Conservation (phyloP, 192 early-diverging fungal species). For the Geranomyces variabilis region DNA sequence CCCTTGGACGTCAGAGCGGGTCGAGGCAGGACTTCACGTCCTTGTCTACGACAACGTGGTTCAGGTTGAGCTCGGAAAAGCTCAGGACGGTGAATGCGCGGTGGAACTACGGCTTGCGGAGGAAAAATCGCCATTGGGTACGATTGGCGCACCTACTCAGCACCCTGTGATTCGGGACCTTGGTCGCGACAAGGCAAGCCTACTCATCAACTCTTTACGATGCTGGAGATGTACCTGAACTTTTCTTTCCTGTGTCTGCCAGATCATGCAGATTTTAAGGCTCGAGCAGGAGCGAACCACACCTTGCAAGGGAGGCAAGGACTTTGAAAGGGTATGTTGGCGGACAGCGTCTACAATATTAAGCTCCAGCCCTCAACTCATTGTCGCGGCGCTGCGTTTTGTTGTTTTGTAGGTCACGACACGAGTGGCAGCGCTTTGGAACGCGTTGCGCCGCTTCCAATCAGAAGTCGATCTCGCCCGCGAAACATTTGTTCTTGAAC, state of each 20-base stretch:
- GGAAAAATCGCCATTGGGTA: neutral
- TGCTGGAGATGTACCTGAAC: neutral
- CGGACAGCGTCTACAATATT: slow-evolving; percentile 1
- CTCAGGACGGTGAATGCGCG: neutral
- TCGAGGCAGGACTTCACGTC: neutral
- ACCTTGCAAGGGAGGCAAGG: slow-evolving; percentile 8
- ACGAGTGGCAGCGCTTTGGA: slow-evolving; percentile 24
- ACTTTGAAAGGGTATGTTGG: neutral
- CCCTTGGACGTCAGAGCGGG: slow-evolving; percentile 14
- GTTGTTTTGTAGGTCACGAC: slow-evolving; percentile 8
- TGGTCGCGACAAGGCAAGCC: no score
- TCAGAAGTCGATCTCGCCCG: slow-evolving; percentile 22
- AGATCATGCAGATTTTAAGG: slow-evolving; percentile 3
- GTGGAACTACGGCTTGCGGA: slow-evolving; percentile 19
- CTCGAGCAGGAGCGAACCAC: neutral
- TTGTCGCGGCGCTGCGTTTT: no score
- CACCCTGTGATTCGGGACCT: neutral
- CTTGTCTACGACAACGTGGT: slow-evolving; percentile 27
- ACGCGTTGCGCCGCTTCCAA: slow-evolving; percentile 10
- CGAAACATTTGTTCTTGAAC: slow-evolving; percentile 10
- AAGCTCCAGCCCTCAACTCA: neutral
- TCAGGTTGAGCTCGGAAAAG: slow-evolving; percentile 18
- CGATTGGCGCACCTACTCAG: neutral
- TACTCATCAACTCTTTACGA: neutral
- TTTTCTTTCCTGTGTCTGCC: neutral